These are phyloP conservation scores for Lycium ferocissimum DNA, from an alignment of 257 asterid species.

Conservation along the genomic window DNA sequence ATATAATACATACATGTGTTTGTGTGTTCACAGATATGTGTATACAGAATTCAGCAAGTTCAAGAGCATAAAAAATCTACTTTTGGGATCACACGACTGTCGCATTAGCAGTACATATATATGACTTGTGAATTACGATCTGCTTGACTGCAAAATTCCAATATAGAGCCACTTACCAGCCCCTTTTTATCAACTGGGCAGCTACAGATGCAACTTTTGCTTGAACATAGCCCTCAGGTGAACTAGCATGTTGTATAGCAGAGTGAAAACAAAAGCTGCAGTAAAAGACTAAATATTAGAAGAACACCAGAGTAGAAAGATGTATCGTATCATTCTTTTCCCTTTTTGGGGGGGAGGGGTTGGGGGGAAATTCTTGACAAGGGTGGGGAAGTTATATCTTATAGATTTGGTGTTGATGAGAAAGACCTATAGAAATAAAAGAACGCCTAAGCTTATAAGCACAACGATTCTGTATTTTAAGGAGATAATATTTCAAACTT, in stretches of 20 bases:
- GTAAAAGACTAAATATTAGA: constrained; percentile 30
- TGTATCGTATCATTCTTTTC: not conserved
- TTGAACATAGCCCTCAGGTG: constrained; percentile 83
- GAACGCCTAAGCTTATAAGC: constrained; percentile 11
- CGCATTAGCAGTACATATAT: not conserved
- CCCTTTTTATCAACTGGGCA: constrained; percentile 93
- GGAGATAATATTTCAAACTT: not conserved
- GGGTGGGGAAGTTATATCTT: not conserved
- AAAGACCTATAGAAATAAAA: not conserved
- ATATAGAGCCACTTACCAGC: constrained; percentile 72
- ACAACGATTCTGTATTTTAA: not conserved
- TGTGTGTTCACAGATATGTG: not conserved
- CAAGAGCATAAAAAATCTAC: not conserved
- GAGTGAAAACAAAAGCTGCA: constrained; percentile 88
- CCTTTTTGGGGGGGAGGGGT: not conserved
- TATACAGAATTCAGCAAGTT: constrained; percentile 18
- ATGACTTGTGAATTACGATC: not conserved
- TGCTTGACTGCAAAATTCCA: constrained; percentile 26
- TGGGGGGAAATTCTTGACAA: not conserved
- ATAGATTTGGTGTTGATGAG: not conserved
- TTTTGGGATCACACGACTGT: not conserved
- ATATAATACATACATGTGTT: not conserved
- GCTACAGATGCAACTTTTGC: constrained; percentile 88
- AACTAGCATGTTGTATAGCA: constrained; percentile 74
- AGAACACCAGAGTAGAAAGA: constrained; percentile 23